Evolutionary conservation across 441 rosid genomes (phyloP).

Genomic region (Kokia cookei): DNA sequence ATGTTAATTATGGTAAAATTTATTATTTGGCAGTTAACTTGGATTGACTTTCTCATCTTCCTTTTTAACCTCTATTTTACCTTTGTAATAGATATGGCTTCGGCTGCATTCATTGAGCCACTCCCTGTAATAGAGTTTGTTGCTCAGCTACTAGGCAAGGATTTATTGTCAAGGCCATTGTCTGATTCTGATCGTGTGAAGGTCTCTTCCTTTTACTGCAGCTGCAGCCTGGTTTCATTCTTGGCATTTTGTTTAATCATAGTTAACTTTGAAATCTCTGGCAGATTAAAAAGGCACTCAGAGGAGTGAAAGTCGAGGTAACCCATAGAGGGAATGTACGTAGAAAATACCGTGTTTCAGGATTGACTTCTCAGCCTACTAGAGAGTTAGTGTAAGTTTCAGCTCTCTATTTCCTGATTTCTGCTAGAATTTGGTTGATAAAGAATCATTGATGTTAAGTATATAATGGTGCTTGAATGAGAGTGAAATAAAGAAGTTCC

Average conservation of each 20-base stretch:
- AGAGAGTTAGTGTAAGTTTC: conserved; percentile 80
- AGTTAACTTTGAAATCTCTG: conserved; percentile 10
- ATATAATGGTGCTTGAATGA: neutral
- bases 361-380: conserved; percentile 96
- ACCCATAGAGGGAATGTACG: conserved; percentile 86
- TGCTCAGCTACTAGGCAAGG: conserved; percentile 86
- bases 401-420: neutral
- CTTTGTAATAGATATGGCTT: conserved; percentile 71
- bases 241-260: conserved; percentile 8
- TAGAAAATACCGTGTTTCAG: conserved; percentile 94
- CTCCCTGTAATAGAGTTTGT: conserved; percentile 93
- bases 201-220: conserved; percentile 30
- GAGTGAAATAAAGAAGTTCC: neutral
- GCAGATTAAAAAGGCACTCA: conserved; percentile 85
- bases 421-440: neutral
- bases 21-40: neutral
- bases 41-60: neutral
- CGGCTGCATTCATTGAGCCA: conserved; percentile 98
- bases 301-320: conserved; percentile 98
- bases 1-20: neutral
- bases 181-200: conserved; percentile 95
- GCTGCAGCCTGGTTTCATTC: neutral
- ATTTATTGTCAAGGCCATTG: conserved; percentile 69
- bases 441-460: neutral
- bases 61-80: neutral